phyloP scores from a whole-genome alignment of 1,284 basidiomycete genomes.

The Neolentinus lepideus region DNA sequence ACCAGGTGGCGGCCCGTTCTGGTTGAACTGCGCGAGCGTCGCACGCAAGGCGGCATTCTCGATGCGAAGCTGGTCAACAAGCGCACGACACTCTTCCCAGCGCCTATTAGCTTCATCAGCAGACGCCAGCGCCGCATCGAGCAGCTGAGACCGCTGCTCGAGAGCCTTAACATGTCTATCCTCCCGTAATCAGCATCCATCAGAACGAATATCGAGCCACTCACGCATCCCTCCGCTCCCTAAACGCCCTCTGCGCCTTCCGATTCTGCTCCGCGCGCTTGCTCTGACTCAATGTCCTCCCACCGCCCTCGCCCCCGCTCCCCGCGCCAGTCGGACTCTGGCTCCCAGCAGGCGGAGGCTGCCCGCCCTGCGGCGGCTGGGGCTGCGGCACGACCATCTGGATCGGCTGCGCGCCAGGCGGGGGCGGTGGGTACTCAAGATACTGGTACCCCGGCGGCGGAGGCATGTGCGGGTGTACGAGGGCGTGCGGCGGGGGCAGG shows the following conservation, averaged over 20 bases:
- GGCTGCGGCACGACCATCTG: slow-evolving; percentile 16
- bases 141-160: slow-evolving; percentile 72
- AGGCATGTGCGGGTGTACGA: slow-evolving; percentile 30
- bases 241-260: slow-evolving; percentile 79
- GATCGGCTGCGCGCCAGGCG: slow-evolving; percentile 15
- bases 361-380: slow-evolving; percentile 22
- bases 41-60: slow-evolving; percentile 61
- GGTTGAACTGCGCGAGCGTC: not conserved
- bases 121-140: slow-evolving; percentile 74
- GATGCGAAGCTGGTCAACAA: slow-evolving; percentile 74
- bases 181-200: not conserved
- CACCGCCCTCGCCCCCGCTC: slow-evolving; percentile 18
- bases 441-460: slow-evolving; percentile 43
- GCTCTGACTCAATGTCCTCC: slow-evolving; percentile 56
- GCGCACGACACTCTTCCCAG: slow-evolving; percentile 78
- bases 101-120: slow-evolving; percentile 80
- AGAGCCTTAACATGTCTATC: slow-evolving; percentile 77
- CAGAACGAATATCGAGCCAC: slow-evolving; percentile 21
- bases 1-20: not conserved
- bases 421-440: slow-evolving; percentile 20
- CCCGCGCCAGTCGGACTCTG: slow-evolving; percentile 19
- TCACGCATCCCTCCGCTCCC: slow-evolving; percentile 78
- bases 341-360: slow-evolving; percentile 19
- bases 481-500: slow-evolving; percentile 14
- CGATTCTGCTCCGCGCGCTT: slow-evolving; percentile 84